phyloP scores from a whole-genome alignment of 1,139 yeast genomes.

The Arxiozyma telluris region DNA sequence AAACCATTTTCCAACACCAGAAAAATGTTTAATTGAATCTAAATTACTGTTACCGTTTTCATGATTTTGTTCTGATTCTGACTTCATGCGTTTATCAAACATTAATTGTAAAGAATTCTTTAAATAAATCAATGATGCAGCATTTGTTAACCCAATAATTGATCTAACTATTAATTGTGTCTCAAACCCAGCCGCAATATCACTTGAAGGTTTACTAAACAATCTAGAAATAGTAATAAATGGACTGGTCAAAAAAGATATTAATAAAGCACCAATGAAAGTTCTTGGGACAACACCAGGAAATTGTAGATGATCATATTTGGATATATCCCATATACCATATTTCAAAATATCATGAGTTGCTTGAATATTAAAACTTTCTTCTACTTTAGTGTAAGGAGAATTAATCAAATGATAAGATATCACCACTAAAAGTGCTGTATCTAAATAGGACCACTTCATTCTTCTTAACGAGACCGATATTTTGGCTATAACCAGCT shows the following conservation, averaged over 20 bases:
- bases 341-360: constrained; percentile 67
- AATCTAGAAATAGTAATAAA: constrained; percentile 17
- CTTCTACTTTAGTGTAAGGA: constrained; percentile 90
- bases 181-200: constrained; percentile 31
- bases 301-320: constrained; percentile 66
- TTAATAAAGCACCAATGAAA: constrained; percentile 60
- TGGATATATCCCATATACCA: constrained; percentile 42
- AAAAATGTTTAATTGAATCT: constrained; percentile 9
- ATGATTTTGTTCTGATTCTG: constrained; percentile 11
- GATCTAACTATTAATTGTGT: constrained; percentile 46
- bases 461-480: constrained; percentile 1
- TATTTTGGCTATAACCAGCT: no score
- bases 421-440: constrained; percentile 31
- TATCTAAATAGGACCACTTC: constrained; percentile 22
- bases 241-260: constrained; percentile 40
- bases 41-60: background rate
- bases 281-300: constrained; percentile 91
- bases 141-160: constrained; percentile 46
- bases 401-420: constrained; percentile 44
- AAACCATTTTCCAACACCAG: constrained; percentile 46
- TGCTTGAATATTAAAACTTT: constrained; percentile 87
- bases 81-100: constrained; percentile 10
- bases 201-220: constrained; percentile 3
- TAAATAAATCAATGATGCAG: constrained; percentile 30
- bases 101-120: constrained; percentile 27